Percentiles rank a stretch among this genome's conserved stretches.
Evolutionary conservation across 106 monocot genomes (phyloP).

Genomic region (Acorus gramineus): DNA sequence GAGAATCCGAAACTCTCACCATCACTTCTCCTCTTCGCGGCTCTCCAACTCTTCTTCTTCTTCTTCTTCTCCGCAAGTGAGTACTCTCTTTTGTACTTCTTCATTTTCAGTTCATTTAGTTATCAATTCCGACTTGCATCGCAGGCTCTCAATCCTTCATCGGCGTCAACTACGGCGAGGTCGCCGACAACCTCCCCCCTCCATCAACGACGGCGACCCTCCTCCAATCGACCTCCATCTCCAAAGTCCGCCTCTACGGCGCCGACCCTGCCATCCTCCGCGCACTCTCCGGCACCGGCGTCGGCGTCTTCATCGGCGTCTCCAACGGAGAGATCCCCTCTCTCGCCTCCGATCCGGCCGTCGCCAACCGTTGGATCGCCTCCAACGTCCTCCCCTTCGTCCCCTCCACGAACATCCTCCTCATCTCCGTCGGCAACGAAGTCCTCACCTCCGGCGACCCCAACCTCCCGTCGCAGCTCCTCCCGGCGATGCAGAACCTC

Average conservation of each 20-base stretch:
- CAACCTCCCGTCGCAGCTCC: constrained; percentile 4
- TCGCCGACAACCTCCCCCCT: constrained; percentile 10
- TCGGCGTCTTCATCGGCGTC: constrained; percentile 12
- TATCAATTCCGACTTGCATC: background rate
- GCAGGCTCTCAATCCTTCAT: constrained; percentile 9
- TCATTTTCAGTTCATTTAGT: background rate
- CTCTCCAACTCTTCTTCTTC: constrained; percentile 1
- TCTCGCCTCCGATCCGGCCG: constrained; percentile 6
- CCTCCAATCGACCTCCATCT: constrained; percentile 16
- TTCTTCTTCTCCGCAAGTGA: background rate
- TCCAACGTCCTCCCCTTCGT: constrained; percentile 10
- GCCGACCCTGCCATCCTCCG: constrained; percentile 11
- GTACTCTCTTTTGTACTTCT: too few species aligned
- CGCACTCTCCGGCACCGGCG: constrained; percentile 13
- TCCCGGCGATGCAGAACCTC: constrained; percentile 17
- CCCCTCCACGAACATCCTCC: constrained; percentile 7
- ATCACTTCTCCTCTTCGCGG: background rate
- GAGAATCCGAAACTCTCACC: background rate
- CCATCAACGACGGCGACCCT: constrained; percentile 2
- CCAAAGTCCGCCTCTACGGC: constrained; percentile 21
- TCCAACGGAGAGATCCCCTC: constrained; percentile 21
- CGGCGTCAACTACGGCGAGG: constrained; percentile 23
- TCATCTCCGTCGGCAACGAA: constrained; percentile 17
- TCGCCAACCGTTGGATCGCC: constrained; percentile 16
- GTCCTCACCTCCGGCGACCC: constrained; percentile 15